Evolutionary conservation across 2,329 filamentous ascomycete genomes (phyloP), one percentile per base, ranked within the genome.

Genomic region (Pyricularia sp.): DNA sequence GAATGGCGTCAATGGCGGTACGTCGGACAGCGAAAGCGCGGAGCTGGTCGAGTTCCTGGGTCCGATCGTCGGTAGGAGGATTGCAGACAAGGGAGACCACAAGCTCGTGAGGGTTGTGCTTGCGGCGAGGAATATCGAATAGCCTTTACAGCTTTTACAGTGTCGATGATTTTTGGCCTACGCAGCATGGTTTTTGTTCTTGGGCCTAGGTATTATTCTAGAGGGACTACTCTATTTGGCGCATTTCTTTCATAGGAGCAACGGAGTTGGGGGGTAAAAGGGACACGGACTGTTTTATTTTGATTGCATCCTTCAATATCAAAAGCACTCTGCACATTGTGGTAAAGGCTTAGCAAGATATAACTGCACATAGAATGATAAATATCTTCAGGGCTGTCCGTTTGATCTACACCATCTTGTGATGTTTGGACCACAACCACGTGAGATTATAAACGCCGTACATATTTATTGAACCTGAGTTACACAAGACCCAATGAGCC

Each of bases 41-140:
- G 81, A 86, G 68, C 77, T 88, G 3, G 81, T 80, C 36, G 85
- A 85, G 1, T 88, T 87, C 68, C 74, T 88, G 7, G 86, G 86
- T 0, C 81, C 85, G 6, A 84, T 83, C 61, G 78, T 88, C 3
- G 85, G 84, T n/a, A 77, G 79, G 58, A 81, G 81, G 64, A 79
- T 88, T 71, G 78, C 80, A 0, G 75, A 77, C 30, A 74, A 84
- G 10, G 81, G 79, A 3, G 83, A 85, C 71, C 79, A 81, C 59
- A 76, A 77, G 55, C 75, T 88, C 64, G 83, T 85, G 69, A 79
- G 78, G 72, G 81, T 81, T 3, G 80, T 88, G 14, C 75, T 88
- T 66, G 85, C 87, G 71, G 85, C 86, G n/a, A 80, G 82, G 66
- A 80, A 82, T 71, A 80, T 87, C 73, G 83, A 84, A 68, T 86